Evolutionary conservation across 257 asterid genomes (phyloP).

Genomic region (Coffea eugenioides): DNA sequence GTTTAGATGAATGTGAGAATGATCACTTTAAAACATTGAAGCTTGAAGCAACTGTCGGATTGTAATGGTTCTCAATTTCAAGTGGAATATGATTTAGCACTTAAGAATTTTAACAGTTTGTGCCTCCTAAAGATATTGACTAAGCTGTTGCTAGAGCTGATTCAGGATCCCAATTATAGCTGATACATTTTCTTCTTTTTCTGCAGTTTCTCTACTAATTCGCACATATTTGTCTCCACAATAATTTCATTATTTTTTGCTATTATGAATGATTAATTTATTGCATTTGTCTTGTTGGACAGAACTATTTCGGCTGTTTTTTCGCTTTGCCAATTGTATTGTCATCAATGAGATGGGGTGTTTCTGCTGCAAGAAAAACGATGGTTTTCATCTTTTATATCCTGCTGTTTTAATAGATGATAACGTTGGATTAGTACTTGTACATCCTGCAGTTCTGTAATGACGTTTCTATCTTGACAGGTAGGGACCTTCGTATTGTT

Average conservation of each 20-base stretch:
- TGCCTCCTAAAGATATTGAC: not conserved
- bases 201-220: not conserved
- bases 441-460: not conserved
- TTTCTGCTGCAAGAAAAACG: slow-evolving; percentile 90
- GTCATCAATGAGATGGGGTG: slow-evolving; percentile 93
- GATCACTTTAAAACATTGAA: not conserved
- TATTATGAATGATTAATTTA: slow-evolving; percentile 1
- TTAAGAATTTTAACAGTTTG: not conserved
- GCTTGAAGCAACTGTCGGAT: not conserved
- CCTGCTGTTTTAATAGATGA: slow-evolving; percentile 7
- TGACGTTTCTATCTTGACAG: slow-evolving; percentile 37
- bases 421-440: not conserved
- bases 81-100: slow-evolving; percentile 1
- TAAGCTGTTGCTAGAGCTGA: not conserved
- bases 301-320: slow-evolving; percentile 91
- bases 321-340: slow-evolving; percentile 88
- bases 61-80: not conserved
- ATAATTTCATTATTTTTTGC: not conserved
- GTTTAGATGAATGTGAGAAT: not conserved
- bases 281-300: slow-evolving; percentile 27
- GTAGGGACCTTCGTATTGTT: slow-evolving; percentile 80
- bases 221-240: not conserved
- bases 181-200: no score
- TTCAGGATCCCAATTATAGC: not conserved
- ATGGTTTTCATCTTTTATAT: slow-evolving; percentile 46